A percentile compares a stretch with the other conserved stretches of the same genome.
Evolutionary conservation across 2,329 filamentous ascomycete genomes (phyloP).

Genomic region (Chlorencoelia australis): DNA sequence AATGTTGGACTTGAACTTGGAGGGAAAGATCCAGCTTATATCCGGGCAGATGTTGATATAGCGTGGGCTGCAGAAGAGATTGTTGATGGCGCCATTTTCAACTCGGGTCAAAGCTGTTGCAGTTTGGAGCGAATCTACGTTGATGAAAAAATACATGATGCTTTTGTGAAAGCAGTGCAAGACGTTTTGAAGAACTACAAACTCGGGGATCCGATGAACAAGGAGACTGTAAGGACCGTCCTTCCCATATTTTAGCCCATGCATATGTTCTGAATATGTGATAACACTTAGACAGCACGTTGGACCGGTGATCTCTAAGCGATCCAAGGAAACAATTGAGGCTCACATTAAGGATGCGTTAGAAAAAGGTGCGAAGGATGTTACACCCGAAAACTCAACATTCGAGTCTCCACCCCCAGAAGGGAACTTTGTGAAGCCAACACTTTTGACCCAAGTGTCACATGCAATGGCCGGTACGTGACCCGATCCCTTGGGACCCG

Average conservation of each 20-base stretch:
- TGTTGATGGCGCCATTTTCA: constrained; percentile 92
- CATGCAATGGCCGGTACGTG: no score
- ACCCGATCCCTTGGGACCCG: no score
- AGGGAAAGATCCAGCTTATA: constrained; percentile 89
- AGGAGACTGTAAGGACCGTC: constrained; percentile 41
- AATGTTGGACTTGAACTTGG: constrained; percentile 85
- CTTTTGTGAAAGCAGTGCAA: constrained; percentile 70
- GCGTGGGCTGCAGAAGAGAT: constrained; percentile 90
- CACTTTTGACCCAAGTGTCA: constrained; percentile 66
- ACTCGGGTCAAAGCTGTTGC: constrained; percentile 97
- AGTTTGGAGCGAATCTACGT: constrained; percentile 89
- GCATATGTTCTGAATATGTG: constrained; percentile 5
- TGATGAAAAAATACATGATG: constrained; percentile 71
- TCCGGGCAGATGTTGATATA: constrained; percentile 76
- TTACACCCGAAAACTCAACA: constrained; percentile 70
- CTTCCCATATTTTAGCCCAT: background rate
- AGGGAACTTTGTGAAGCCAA: constrained; percentile 84
- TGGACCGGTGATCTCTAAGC: constrained; percentile 78
- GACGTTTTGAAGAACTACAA: constrained; percentile 73
- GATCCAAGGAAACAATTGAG: constrained; percentile 65
- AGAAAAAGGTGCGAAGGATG: constrained; percentile 71
- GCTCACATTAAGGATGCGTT: constrained; percentile 75
- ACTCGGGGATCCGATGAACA: constrained; percentile 78
- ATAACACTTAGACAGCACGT: constrained; percentile 41
- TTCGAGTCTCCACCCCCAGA: constrained; percentile 63